Conservation (phyloP, 305 asterid genomes). For the Solanum hybrid region DNA sequence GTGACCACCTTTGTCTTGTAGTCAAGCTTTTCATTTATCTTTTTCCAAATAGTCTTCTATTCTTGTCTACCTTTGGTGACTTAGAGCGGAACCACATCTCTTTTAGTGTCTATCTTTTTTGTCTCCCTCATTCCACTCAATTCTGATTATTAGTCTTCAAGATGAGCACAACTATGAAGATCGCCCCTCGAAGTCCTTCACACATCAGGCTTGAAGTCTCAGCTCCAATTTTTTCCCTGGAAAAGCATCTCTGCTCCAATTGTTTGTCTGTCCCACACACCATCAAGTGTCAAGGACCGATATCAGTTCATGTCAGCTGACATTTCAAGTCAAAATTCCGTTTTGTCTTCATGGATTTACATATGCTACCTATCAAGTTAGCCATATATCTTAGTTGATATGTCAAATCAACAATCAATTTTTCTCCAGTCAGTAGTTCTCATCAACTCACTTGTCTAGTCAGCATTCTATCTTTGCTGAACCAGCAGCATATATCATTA, state of each 20-base stretch:
- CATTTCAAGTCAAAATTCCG: not conserved
- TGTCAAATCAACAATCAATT: not conserved
- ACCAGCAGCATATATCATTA: not conserved
- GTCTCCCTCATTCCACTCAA: not conserved
- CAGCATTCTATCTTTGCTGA: not conserved
- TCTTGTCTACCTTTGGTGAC: not conserved
- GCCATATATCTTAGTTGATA: not conserved
- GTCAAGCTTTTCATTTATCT: not conserved
- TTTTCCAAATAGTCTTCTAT: not conserved
- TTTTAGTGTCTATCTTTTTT: not conserved
- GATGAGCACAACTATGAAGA: not conserved
- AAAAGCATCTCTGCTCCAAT: not conserved
- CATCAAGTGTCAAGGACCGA: not conserved
- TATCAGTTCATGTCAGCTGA: not conserved
- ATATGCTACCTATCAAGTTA: not conserved
- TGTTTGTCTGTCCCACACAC: not conserved
- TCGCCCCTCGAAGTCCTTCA: not conserved
- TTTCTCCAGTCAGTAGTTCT: not conserved
- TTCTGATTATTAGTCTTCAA: not conserved
- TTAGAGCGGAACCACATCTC: not conserved
- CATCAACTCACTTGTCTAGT: not conserved
- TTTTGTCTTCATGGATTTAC: not conserved
- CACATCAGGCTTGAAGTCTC: not conserved
- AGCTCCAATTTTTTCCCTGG: not conserved
- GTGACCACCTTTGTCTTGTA: not conserved